Base-by-base conservation (phyloP, 164 flowering plant genomes). In the Vitis rupestris region DNA sequence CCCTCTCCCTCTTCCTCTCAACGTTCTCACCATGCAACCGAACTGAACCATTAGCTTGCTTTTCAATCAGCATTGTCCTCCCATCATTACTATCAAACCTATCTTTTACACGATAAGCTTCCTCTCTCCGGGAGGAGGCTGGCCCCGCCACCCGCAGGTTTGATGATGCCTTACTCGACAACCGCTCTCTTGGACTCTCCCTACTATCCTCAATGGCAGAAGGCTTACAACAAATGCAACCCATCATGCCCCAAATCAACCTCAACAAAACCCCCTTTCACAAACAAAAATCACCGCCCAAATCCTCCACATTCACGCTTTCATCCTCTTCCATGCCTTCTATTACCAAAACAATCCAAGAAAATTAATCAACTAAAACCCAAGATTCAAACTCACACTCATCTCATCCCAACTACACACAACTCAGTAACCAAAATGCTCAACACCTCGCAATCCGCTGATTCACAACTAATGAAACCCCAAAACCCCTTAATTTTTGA, bases 191-290 rank as follows among this genome's bases (percentile, higher is more conserved):
- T 1, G 94, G 93, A 71, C 90, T 87, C 69, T 89, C 97, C 61
- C 77, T 82, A 67, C 90, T 83, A 67, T 90, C 97, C 57, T 90
- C 97, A 70, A 89, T 86, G 6, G 91, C 91, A 76, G 87, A 85
- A 17, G 94, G 78, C 75, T 92, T 94, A 66, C 85, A 78, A 68
- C 92, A 94, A 74, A 78, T n/a, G 77, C 92, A 81, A 14, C 98
- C 97, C 97, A 94, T 94, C 30, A 52, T 63, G 59, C 69, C 63
- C 73, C 63, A 59, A 51, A 13, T 47, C 59, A 54, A 50, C 63
- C 58, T 69, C 56, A 67, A 55, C 60, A 68, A 66, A 17, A 37
- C n/a, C 71, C 74, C 12, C 23, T 66, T 62, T 60, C 47, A 64
- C 47, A 61, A 74, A 54, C 68, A 68, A 63, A 59, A 52, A 61